Percentiles rank a stretch among this genome's conserved stretches.
These are phyloP conservation scores for Sutorius australiensis DNA, from an alignment of 768 basidiomycete genomes.

Conservation along the genomic window DNA sequence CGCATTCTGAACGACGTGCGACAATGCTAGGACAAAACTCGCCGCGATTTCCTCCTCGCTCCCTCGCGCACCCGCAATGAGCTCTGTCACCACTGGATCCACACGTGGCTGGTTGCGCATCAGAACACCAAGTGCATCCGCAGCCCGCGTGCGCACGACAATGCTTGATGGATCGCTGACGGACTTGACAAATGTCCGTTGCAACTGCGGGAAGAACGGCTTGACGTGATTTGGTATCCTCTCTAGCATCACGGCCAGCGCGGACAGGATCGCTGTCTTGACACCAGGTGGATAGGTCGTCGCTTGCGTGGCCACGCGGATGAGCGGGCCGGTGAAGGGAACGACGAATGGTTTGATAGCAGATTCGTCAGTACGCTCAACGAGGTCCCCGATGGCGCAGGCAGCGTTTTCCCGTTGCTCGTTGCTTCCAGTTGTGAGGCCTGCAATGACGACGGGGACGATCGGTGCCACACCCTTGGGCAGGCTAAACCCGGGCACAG, in stretches of 20 bases:
- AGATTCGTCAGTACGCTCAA: conserved; percentile 76
- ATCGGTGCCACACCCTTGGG: conserved; percentile 75
- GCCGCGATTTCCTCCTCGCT: conserved; percentile 70
- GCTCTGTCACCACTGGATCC: conserved; percentile 91
- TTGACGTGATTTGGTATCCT: conserved; percentile 86
- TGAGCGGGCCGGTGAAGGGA: conserved; percentile 92
- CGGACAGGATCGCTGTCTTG: conserved; percentile 85
- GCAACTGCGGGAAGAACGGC: conserved; percentile 98
- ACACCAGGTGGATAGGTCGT: conserved; percentile 89
- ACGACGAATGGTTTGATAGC: conserved; percentile 96
- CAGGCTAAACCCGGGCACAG: conserved; percentile 82
- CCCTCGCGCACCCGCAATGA: conserved; percentile 57
- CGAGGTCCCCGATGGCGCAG: conserved; percentile 93
- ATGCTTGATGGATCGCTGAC: conserved; percentile 74
- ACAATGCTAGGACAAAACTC: conserved; percentile 73
- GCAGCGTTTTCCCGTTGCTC: conserved; percentile 95
- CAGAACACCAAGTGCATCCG: conserved; percentile 78
- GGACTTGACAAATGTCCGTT: conserved; percentile 94
- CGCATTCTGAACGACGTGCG: conserved; percentile 68
- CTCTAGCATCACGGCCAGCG: conserved; percentile 80
- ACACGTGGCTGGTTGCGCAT: conserved; percentile 90
- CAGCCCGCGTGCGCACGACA: conserved; percentile 78
- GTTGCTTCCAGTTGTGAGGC: conserved; percentile 91
- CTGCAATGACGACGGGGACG: conserved; percentile 73
- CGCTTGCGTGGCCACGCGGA: conserved; percentile 89